A percentile compares a stretch with the other conserved stretches of the same genome.
phyloP scores from a whole-genome alignment of 345 rosid genomes.

The Trapa incisa region DNA sequence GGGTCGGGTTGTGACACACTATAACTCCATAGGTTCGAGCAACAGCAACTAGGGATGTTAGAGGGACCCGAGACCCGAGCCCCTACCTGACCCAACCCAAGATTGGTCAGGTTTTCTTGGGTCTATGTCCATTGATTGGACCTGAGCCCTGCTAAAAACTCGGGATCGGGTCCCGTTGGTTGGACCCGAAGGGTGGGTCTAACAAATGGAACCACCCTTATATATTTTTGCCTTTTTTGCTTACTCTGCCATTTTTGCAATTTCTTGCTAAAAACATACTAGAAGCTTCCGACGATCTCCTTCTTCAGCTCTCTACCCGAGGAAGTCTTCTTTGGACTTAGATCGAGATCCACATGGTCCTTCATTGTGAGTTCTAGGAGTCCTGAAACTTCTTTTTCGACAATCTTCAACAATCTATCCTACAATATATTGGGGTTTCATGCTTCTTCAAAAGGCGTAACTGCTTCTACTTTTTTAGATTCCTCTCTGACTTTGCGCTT shows the following conservation, averaged over 20 bases:
- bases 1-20: too few relatives aligned
- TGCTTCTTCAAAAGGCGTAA: constrained; percentile 24
- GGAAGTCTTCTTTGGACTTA: constrained; percentile 66
- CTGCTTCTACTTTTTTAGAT: constrained; percentile 15
- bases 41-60: too few relatives aligned
- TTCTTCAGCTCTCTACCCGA: constrained; percentile 45
- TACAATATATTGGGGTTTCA: constrained; percentile 23
- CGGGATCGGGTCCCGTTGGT: too few relatives aligned
- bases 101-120: too few relatives aligned
- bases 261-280: constrained; percentile 97
- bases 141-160: too few relatives aligned
- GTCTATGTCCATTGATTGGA: too few relatives aligned
- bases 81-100: too few relatives aligned
- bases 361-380: constrained; percentile 43
- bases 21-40: too few relatives aligned
- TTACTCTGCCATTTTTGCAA: constrained; percentile 92
- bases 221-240: constrained; percentile 33
- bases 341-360: constrained; percentile 86
- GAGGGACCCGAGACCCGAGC: too few relatives aligned
- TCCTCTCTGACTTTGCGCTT: constrained; percentile 10
- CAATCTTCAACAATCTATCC: constrained; percentile 33
- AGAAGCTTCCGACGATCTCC: constrained; percentile 72
- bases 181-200: too few relatives aligned
- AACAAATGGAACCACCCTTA: too few relatives aligned
- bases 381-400: constrained; percentile 31